These are phyloP conservation scores for Hygrophoropsis aurantiaca DNA, from an alignment of 768 basidiomycete species.

Conservation along the genomic window DNA sequence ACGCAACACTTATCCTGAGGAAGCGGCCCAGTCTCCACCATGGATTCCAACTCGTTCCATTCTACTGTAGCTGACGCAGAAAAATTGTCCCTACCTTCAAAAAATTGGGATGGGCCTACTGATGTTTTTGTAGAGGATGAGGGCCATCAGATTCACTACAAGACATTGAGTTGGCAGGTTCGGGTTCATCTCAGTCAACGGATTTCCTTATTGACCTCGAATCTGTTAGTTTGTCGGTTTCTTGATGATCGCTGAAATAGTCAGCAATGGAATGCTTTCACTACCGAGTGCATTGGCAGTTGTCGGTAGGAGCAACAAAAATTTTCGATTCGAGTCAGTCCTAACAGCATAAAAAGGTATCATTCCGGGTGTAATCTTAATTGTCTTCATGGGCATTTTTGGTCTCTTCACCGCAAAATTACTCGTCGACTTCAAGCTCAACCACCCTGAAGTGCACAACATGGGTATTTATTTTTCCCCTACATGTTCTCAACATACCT, in stretches of 20 bases:
- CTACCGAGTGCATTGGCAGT: conserved; percentile 51
- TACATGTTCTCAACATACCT: not conserved
- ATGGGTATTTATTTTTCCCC: conserved; percentile 37
- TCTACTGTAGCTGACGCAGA: conserved; percentile 9
- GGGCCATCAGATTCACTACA: conserved; percentile 49
- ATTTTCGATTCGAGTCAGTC: not conserved
- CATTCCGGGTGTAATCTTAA: conserved; percentile 50
- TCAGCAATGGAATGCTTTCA: conserved; percentile 56
- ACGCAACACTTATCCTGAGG: too few relatives aligned
- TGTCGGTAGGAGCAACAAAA: conserved; percentile 36
- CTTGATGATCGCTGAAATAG: conserved; percentile 58
- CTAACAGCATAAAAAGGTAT: conserved; percentile 35
- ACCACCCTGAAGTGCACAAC: conserved; percentile 53
- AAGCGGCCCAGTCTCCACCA: too few relatives aligned
- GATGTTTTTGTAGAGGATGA: conserved; percentile 48
- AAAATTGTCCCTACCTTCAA: not conserved
- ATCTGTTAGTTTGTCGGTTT: conserved; percentile 41
- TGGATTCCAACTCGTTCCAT: too few relatives aligned
- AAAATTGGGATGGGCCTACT: conserved; percentile 1
- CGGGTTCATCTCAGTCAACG: conserved; percentile 1
- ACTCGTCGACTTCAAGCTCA: conserved; percentile 56
- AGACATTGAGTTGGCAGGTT: conserved; percentile 54
- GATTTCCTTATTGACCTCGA: not conserved
- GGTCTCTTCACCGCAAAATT: conserved; percentile 52
- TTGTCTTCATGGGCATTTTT: conserved; percentile 52